Percentiles rank a stretch among this genome's conserved stretches.
Evolutionary conservation across 1,284 basidiomycete genomes (phyloP).

Genomic region (Ustilago trichophora): DNA sequence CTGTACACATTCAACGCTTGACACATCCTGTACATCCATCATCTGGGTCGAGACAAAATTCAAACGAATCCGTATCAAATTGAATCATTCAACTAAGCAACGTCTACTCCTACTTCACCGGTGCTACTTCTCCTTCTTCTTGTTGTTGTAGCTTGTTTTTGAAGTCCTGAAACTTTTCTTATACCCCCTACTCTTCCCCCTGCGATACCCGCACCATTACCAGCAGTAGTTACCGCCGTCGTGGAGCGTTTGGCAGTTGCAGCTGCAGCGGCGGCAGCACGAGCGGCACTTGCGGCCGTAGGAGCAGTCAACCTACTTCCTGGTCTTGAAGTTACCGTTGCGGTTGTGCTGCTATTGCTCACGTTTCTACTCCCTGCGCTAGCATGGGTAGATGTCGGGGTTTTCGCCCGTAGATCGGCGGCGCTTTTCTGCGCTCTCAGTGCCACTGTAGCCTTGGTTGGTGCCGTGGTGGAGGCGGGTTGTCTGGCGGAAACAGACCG

Average conservation of each 20-base stretch:
- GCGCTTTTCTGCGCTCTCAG: slow-evolving; percentile 29
- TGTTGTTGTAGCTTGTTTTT: neutral
- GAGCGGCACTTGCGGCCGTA: slow-evolving; percentile 26
- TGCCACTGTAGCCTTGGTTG: neutral
- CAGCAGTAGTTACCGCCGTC: too few species aligned
- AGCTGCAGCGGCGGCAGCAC: slow-evolving; percentile 28
- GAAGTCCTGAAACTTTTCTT: too few species aligned
- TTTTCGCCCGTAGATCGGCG: slow-evolving; percentile 4
- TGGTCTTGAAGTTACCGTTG: slow-evolving; percentile 8
- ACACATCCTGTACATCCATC: too few species aligned
- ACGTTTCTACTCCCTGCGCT: neutral
- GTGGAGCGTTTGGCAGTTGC: too few species aligned
- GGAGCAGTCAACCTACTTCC: slow-evolving; percentile 28
- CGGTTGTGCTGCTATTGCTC: slow-evolving; percentile 10
- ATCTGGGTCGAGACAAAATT: too few species aligned
- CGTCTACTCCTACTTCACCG: slow-evolving; percentile 35
- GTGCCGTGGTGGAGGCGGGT: neutral
- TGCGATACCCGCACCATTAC: too few species aligned
- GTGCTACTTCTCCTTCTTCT: slow-evolving; percentile 27
- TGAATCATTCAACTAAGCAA: too few species aligned
- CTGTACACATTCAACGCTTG: too few species aligned
- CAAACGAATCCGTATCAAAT: too few species aligned
- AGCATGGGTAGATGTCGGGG: neutral
- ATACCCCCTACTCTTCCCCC: too few species aligned
- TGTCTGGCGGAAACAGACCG: slow-evolving; percentile 23